Conservation (phyloP, 768 basidiomycete species). For the Cyclocybe aegerita region DNA sequence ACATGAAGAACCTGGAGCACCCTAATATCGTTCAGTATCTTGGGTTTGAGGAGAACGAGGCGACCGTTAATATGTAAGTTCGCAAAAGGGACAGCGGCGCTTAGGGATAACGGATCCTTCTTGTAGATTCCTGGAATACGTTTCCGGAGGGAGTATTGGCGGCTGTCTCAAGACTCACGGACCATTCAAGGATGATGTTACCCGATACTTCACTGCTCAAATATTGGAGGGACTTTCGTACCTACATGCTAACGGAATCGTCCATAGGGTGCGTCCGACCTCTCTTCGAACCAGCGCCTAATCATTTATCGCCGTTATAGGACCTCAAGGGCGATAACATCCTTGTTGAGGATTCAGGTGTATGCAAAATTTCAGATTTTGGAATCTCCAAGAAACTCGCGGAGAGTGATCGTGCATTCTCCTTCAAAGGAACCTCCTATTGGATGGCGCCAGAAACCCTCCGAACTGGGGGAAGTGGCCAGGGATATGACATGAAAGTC, state of each 20-base stretch:
- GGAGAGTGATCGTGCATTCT: constrained; percentile 58
- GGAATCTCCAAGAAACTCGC: constrained; percentile 93
- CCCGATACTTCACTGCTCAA: constrained; percentile 83
- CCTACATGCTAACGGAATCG: constrained; percentile 79
- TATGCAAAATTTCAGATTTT: constrained; percentile 96
- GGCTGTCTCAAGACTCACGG: constrained; percentile 77
- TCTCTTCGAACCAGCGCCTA: neutral
- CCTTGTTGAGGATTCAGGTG: constrained; percentile 78
- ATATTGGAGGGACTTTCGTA: constrained; percentile 87
- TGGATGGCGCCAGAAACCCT: constrained; percentile 97
- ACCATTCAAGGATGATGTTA: constrained; percentile 79
- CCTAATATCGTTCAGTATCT: constrained; percentile 91
- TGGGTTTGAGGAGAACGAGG: constrained; percentile 77
- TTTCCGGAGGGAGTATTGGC: constrained; percentile 91
- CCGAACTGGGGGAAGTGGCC: constrained; percentile 47
- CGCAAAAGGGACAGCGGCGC: too few relatives aligned
- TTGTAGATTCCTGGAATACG: constrained; percentile 88
- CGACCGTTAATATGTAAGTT: constrained; percentile 77
- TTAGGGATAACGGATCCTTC: neutral
- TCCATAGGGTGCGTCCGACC: constrained; percentile 65
- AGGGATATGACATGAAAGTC: constrained; percentile 89
- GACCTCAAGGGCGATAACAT: constrained; percentile 96
- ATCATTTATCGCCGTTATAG: constrained; percentile 30
- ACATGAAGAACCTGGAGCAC: constrained; percentile 85
- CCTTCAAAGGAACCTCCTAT: constrained; percentile 85